Evolutionary conservation across 345 rosid genomes (phyloP), one percentile per base, ranked within the genome.

Genomic region (Hypericum androsaemum): DNA sequence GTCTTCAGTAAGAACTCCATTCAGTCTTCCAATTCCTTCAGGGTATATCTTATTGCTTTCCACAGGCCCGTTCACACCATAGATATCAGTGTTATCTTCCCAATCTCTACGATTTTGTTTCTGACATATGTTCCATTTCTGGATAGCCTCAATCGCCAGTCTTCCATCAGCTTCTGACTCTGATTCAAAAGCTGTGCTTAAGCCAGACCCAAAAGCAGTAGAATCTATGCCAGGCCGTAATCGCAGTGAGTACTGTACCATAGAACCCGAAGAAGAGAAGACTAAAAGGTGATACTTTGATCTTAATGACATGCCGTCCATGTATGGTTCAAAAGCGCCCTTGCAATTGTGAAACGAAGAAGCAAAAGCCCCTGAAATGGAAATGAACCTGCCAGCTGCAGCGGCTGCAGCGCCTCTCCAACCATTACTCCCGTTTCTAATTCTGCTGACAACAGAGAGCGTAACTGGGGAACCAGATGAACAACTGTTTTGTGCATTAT

Each of bases 361-460:
- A 45, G 97, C 80, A 60, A 81, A 15, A 10, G 92, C 80, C 52
- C 94, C 89, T 0, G 82, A 69, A 62, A 78, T 56, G 43, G 86
- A 71, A 72, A 67, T 71, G 62, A 61, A 60, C 63, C 79, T 83
- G 62, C 98, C 98, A 5, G 95, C 72, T 37, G 98, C 96, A 61
- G 88, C 95, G 15, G 80, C 83, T 14, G 95, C 89, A 54, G 89
- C 95, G 40, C 88, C 88, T 63, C 73, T 75, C 98, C 96, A 92
- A 43, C 95, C 96, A 64, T 62, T 71, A 58, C 55, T 72, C 49
- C 86, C 92, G 43, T 76, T 83, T 62, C 89, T 80, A 72, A 92
- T 87, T 78, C 95, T 85, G 64, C 76, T 75, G 60, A 87, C 71
- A 41, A 76, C 95, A 52, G 94, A 74, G 1, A 92, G 88, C 12